Evolutionary conservation across 257 asterid genomes (phyloP).

Genomic region (Lithospermum erythrorhizon): DNA sequence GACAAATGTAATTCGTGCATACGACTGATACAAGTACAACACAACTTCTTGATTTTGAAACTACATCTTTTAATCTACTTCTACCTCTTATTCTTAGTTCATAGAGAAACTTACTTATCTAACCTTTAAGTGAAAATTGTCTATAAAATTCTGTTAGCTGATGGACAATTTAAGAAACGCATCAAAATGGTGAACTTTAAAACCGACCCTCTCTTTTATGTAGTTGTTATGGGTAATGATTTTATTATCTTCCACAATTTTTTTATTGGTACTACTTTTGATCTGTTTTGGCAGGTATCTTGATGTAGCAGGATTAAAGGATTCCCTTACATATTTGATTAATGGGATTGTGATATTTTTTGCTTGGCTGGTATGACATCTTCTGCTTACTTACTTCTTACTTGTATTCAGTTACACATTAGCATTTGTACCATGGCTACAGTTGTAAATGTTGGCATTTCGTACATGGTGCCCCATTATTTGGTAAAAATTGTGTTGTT

Average conservation of each 20-base stretch:
- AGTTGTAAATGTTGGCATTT: background rate
- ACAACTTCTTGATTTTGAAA: no score
- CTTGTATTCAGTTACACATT: background rate
- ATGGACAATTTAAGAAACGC: no score
- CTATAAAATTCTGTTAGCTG: no score
- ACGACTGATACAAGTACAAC: no score
- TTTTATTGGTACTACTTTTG: constrained; percentile 15
- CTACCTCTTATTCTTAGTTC: no score
- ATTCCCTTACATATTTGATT: constrained; percentile 56
- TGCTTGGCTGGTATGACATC: constrained; percentile 70
- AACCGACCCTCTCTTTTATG: no score
- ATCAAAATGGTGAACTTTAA: no score
- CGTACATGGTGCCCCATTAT: background rate
- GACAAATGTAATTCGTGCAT: no score
- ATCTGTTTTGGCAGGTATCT: constrained; percentile 56
- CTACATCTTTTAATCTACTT: no score
- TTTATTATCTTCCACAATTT: constrained; percentile 7
- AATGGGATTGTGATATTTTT: constrained; percentile 76
- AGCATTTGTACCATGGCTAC: background rate
- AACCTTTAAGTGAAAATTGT: no score
- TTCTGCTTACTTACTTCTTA: background rate
- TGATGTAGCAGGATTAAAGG: constrained; percentile 83
- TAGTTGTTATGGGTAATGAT: background rate
- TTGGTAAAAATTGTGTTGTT: background rate
- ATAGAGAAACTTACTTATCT: no score